Evolutionary conservation across 2,329 filamentous ascomycete genomes (phyloP).

Genomic region (Neofusicoccum parvum): DNA sequence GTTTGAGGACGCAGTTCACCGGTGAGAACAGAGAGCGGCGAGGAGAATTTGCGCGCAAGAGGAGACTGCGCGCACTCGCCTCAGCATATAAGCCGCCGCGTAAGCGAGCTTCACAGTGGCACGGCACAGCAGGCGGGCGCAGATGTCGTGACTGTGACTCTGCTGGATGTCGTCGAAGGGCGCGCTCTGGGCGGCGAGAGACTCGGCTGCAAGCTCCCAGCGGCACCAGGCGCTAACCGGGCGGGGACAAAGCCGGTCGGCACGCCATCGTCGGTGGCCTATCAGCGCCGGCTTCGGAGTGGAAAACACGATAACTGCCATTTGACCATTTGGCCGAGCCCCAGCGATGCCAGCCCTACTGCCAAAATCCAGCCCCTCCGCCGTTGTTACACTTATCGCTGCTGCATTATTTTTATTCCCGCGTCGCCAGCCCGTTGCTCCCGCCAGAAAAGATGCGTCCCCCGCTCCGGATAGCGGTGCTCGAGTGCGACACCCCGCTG

Average conservation of each 20-base stretch:
- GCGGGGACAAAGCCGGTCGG: constrained; percentile 11
- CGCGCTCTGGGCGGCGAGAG: neutral
- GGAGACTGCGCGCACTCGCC: neutral
- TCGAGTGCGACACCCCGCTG: constrained; percentile 83
- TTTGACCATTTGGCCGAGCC: neutral
- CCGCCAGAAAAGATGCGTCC: constrained; percentile 34
- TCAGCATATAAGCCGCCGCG: neutral
- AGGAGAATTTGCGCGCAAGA: neutral
- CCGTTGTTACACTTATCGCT: neutral
- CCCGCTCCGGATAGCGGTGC: constrained; percentile 74
- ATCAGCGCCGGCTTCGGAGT: constrained; percentile 18
- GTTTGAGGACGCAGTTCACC: neutral
- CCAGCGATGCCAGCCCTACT: neutral
- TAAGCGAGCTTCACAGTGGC: neutral
- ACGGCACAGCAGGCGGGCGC: neutral
- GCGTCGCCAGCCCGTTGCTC: neutral
- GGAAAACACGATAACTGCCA: constrained; percentile 6
- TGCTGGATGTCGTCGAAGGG: constrained; percentile 1
- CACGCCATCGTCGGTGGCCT: neutral
- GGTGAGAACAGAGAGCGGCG: neutral
- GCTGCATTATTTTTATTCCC: neutral
- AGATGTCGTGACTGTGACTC: neutral
- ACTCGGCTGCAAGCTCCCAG: neutral
- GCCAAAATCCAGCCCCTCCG: neutral
- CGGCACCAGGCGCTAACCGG: neutral